These are phyloP conservation scores for Termitomyces sp. DNA, from an alignment of 768 basidiomycete genomes.

Conservation along the genomic window DNA sequence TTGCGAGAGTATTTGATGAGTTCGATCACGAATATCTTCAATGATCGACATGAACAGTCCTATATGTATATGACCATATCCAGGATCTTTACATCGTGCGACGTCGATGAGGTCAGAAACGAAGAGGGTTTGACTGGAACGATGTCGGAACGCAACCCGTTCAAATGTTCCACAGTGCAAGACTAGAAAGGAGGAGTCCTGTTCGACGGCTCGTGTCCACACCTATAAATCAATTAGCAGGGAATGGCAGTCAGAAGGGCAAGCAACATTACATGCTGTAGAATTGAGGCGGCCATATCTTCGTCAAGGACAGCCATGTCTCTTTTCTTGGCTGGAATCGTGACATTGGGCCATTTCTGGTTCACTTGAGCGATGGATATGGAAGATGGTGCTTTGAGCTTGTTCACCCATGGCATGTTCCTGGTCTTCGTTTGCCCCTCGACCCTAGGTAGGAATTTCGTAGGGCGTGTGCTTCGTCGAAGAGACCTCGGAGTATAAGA, in stretches of 20 bases:
- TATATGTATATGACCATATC: background rate
- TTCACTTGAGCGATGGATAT: background rate
- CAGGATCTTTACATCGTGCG: background rate
- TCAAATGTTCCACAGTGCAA: constrained; percentile 3
- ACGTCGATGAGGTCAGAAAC: constrained; percentile 5
- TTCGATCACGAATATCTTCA: background rate
- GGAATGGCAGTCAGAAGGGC: background rate
- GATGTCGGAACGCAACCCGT: constrained; percentile 9
- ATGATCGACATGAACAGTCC: constrained; percentile 5
- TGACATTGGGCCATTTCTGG: background rate
- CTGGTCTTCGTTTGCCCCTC: background rate
- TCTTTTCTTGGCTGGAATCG: background rate
- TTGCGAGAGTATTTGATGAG: background rate
- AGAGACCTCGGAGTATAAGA: background rate
- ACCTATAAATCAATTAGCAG: background rate
- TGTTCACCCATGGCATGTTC: background rate
- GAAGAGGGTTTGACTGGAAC: constrained; percentile 8
- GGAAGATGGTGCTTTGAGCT: background rate
- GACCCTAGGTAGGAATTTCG: background rate
- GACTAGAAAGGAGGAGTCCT: constrained; percentile 6
- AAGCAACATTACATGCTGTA: background rate
- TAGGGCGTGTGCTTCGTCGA: background rate
- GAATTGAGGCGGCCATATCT: background rate
- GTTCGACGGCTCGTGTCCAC: constrained; percentile 5
- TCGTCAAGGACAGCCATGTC: background rate